Evolutionary conservation across 2,329 filamentous ascomycete genomes (phyloP).

Genomic region (Epichloe hybrida): DNA sequence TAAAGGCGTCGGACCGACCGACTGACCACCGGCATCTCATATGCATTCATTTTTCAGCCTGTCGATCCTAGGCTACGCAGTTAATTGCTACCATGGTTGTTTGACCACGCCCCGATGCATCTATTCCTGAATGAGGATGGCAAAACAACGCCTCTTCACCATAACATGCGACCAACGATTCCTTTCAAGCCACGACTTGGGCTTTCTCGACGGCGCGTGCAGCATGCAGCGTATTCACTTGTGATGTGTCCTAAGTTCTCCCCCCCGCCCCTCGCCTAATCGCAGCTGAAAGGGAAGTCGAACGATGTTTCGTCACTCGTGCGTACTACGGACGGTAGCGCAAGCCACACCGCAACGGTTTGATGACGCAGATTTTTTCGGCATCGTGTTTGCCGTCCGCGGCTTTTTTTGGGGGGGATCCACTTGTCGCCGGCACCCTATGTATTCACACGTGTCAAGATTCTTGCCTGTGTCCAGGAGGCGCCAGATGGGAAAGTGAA

Average conservation of each 20-base stretch:
- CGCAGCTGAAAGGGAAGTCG: not conserved
- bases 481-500: not conserved
- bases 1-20: too few species aligned
- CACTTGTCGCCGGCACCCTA: not conserved
- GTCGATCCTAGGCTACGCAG: too few species aligned
- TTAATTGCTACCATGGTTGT: too few species aligned
- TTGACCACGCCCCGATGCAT: too few species aligned
- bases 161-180: too few species aligned
- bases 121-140: too few species aligned
- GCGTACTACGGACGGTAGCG: not conserved
- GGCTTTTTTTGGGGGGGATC: too few species aligned
- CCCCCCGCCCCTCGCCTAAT: not conserved
- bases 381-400: not conserved
- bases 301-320: not conserved
- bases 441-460: not conserved
- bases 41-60: too few species aligned
- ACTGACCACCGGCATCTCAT: too few species aligned
- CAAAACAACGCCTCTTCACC: too few species aligned
- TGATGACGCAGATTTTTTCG: not conserved
- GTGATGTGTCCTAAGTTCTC: not conserved
- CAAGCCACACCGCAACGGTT: not conserved
- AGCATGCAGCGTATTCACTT: slow-evolving; percentile 1
- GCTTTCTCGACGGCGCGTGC: too few species aligned
- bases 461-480: not conserved
- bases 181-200: too few species aligned